phyloP scores from a whole-genome alignment of 2,329 filamentous ascomycete genomes.

The Atkinsonella hypoxylon region DNA sequence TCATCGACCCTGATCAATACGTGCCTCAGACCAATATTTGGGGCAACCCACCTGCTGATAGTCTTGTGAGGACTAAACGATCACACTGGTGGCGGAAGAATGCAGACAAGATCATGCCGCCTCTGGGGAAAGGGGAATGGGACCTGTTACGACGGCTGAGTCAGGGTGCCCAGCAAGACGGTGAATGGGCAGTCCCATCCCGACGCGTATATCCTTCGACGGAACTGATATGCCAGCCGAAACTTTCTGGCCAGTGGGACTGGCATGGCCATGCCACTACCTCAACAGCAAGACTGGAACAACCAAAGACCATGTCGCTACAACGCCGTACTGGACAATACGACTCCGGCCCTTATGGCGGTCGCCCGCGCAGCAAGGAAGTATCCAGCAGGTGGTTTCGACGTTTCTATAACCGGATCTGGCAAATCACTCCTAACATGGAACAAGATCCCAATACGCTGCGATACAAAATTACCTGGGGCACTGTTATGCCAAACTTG shows the following conservation, averaged over 20 bases:
- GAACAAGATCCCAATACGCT: slow-evolving; percentile 19
- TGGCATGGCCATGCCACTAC: slow-evolving; percentile 31
- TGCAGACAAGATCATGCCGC: slow-evolving; percentile 38
- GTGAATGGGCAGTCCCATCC: slow-evolving; percentile 26
- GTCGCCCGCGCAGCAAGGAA: slow-evolving; percentile 19
- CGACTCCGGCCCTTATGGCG: slow-evolving; percentile 26
- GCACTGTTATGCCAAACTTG: slow-evolving; percentile 17
- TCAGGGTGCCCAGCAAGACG: slow-evolving; percentile 24
- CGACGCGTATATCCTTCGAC: slow-evolving; percentile 15
- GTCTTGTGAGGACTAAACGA: slow-evolving; percentile 28
- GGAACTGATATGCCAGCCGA: neutral
- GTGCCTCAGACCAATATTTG: slow-evolving; percentile 36
- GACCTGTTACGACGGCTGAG: slow-evolving; percentile 37
- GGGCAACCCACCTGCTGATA: slow-evolving; percentile 31
- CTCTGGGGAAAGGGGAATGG: slow-evolving; percentile 42
- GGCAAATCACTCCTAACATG: slow-evolving; percentile 33
- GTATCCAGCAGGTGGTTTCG: slow-evolving; percentile 30
- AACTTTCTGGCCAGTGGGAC: slow-evolving; percentile 18
- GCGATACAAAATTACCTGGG: slow-evolving; percentile 34
- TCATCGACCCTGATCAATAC: slow-evolving; percentile 20
- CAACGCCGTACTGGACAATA: slow-evolving; percentile 23
- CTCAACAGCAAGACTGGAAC: slow-evolving; percentile 28
- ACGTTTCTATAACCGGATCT: slow-evolving; percentile 34
- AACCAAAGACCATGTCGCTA: slow-evolving; percentile 19
- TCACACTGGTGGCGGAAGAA: slow-evolving; percentile 35